Percentiles rank a stretch among this genome's conserved stretches.
Conservation (phyloP, 257 asterid species). For the Phtheirospermum japonicum region DNA sequence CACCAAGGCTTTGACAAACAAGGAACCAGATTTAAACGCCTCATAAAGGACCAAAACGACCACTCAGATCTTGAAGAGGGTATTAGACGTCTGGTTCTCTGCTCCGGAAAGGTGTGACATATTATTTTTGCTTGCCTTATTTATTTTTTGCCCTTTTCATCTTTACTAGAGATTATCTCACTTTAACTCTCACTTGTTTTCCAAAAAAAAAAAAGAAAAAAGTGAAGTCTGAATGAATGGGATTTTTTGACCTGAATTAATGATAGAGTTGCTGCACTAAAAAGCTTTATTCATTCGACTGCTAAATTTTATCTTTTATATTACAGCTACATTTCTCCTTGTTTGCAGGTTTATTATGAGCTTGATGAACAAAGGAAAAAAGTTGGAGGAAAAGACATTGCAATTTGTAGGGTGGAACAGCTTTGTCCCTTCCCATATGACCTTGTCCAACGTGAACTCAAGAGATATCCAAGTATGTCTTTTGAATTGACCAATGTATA, state of each 20-base stretch:
- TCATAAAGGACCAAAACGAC: conserved; percentile 79
- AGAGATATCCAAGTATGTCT: conserved; percentile 90
- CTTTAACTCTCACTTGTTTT: not conserved
- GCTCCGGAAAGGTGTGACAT: conserved; percentile 87
- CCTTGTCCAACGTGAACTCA: conserved; percentile 88
- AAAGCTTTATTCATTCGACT: not conserved
- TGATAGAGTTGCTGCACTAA: too few species aligned
- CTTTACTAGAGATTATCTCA: not conserved
- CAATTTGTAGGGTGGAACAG: conserved; percentile 96
- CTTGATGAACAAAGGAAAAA: conserved; percentile 85
- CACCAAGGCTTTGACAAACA: conserved; percentile 99
- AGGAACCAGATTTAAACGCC: conserved; percentile 97
- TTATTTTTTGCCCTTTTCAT: not conserved
- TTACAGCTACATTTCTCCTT: not conserved
- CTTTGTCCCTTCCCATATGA: conserved; percentile 97
- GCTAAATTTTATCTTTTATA: not conserved
- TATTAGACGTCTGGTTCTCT: conserved; percentile 79
- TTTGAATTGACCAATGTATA: not conserved
- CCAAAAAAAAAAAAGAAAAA: not conserved
- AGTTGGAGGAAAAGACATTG: conserved; percentile 60
- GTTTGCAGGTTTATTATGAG: conserved; percentile 76
- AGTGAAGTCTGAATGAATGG: not conserved
- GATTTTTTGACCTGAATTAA: not conserved
- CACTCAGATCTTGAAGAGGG: conserved; percentile 93
- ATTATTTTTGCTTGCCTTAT: too few species aligned